Evolutionary conservation across 129 eudicot species (phyloP).

Genomic region (Arctium minus): DNA sequence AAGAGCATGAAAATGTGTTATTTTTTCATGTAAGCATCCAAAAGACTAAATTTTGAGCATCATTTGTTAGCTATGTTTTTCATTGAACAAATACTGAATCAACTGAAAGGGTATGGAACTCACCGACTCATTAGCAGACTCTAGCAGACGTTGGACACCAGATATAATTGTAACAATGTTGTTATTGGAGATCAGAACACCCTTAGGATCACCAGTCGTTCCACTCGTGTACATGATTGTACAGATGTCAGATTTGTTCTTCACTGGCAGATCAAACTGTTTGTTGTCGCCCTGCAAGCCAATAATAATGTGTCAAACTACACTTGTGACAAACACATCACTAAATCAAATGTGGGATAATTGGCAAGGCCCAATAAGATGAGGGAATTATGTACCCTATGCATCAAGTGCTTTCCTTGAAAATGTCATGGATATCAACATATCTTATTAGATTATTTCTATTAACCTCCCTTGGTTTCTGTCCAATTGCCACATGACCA

Average conservation of each 20-base stretch:
- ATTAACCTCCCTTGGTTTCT: no score
- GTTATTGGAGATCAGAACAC: conserved; percentile 81
- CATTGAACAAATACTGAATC: neutral
- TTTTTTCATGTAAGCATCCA: neutral
- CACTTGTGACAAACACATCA: neutral
- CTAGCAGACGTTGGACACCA: conserved; percentile 64
- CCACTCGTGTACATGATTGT: conserved; percentile 99
- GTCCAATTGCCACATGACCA: no score
- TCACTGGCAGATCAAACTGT: conserved; percentile 64
- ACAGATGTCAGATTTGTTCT: conserved; percentile 75
- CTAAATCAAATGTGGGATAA: neutral
- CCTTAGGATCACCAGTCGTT: conserved; percentile 99
- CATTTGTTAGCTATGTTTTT: neutral
- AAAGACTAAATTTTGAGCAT: neutral
- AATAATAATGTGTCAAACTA: neutral
- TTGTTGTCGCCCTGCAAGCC: conserved; percentile 61
- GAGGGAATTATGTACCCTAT: no score
- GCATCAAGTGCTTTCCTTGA: no score
- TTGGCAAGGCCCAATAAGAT: neutral
- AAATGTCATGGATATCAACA: no score
- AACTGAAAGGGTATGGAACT: conserved; percentile 15
- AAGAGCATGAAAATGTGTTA: neutral
- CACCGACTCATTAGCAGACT: conserved; percentile 65
- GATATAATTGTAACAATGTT: conserved; percentile 71
- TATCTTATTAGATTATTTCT: no score